Conservation (phyloP, 495 filamentous ascomycete species). For the Neurospora hispaniola region DNA sequence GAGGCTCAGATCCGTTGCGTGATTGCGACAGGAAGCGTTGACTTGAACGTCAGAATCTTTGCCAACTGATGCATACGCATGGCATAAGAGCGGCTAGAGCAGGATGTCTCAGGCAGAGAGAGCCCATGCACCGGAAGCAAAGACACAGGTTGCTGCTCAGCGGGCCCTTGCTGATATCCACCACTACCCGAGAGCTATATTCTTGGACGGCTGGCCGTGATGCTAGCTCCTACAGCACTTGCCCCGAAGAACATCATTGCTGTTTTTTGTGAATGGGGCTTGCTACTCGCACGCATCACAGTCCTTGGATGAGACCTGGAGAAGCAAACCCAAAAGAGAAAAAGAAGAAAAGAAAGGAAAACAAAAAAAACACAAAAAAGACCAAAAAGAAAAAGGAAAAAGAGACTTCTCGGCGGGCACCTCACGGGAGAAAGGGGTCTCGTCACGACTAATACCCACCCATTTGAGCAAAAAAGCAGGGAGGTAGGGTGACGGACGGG, state of each 20-base stretch:
- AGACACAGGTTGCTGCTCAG: background rate
- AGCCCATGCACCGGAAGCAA: background rate
- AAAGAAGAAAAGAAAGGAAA: too few relatives aligned
- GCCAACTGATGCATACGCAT: conserved; percentile 30
- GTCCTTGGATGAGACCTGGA: background rate
- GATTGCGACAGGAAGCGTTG: conserved; percentile 53
- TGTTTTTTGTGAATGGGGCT: background rate
- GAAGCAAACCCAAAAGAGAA: background rate
- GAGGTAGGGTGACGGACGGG: background rate
- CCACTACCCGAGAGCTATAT: background rate
- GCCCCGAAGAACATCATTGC: background rate
- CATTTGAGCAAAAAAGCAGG: background rate
- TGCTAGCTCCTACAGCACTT: background rate
- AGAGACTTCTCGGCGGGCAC: background rate
- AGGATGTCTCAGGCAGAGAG: background rate
- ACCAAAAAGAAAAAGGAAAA: background rate
- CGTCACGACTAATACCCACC: background rate
- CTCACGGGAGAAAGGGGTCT: background rate
- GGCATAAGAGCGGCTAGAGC: background rate
- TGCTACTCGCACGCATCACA: background rate
- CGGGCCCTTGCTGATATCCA: background rate
- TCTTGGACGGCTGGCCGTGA: background rate
- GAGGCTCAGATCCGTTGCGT: conserved; percentile 48
- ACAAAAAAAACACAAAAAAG: background rate
- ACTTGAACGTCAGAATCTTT: conserved; percentile 51